phyloP scores from a whole-genome alignment of 495 filamentous ascomycete species.

The Polyplosphaeria fusca region DNA sequence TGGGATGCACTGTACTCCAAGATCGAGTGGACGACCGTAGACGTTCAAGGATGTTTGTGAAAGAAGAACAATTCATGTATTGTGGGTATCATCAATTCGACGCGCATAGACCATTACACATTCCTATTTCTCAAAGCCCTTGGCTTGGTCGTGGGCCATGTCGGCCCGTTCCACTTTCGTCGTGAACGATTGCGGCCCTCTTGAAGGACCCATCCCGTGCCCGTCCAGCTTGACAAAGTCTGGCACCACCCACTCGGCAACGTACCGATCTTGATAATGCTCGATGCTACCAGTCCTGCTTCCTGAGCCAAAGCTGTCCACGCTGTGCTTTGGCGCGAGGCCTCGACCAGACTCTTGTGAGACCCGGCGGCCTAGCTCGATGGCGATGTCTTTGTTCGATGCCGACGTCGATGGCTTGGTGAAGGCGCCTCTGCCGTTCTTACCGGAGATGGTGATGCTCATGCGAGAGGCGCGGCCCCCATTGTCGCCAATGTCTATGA shows the following conservation, averaged over 20 bases:
- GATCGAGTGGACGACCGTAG: too few species aligned
- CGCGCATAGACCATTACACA: too few species aligned
- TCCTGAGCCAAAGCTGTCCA: background rate
- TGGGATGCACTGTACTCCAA: too few species aligned
- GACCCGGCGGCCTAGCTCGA: conserved; percentile 11
- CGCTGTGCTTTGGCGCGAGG: background rate
- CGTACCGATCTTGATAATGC: conserved; percentile 21
- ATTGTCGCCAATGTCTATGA: background rate
- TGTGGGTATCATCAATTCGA: too few species aligned
- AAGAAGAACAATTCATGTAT: too few species aligned
- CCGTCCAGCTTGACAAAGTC: conserved; percentile 10
- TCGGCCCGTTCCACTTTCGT: conserved; percentile 27
- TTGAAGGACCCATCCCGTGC: background rate
- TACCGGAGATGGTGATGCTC: conserved; percentile 1
- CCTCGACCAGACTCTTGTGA: conserved; percentile 14
- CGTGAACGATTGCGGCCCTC: conserved; percentile 2
- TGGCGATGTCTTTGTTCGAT: conserved; percentile 8
- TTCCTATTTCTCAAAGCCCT: conserved; percentile 23
- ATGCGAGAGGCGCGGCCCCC: conserved; percentile 5
- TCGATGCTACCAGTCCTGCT: background rate
- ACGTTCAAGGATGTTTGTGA: too few species aligned
- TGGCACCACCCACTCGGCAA: conserved; percentile 22
- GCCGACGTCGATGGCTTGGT: background rate
- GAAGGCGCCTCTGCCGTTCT: background rate
- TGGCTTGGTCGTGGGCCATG: conserved; percentile 26